phyloP scores from a whole-genome alignment of 176 grass and related monocot genomes.

The Raddia guianensis region DNA sequence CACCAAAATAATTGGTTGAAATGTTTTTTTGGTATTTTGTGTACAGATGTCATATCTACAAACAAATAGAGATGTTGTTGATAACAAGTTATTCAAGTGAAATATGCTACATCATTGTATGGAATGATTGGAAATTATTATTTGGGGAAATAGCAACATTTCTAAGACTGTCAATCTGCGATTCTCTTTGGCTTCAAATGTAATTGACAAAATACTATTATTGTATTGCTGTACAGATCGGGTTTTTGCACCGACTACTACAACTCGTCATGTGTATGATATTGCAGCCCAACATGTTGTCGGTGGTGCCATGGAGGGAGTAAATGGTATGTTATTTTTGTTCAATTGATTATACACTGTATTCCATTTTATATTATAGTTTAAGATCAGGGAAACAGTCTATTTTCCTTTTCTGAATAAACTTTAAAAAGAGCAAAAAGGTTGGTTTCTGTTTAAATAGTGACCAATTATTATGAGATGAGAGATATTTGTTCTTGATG shows the following conservation, averaged over 20 bases:
- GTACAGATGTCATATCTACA: background rate
- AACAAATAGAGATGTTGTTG: background rate
- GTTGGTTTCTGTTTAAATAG: background rate
- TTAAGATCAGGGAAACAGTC: background rate
- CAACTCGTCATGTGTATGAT: conserved; percentile 99
- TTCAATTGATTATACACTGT: conserved; percentile 6
- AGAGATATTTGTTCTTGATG: background rate
- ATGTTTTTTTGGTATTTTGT: background rate
- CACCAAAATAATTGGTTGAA: conserved; percentile 19
- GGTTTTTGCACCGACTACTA: conserved; percentile 98
- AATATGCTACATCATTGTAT: background rate
- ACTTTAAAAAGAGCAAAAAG: background rate
- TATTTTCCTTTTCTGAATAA: conserved; percentile 1
- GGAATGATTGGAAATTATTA: conserved; percentile 14
- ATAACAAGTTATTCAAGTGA: conserved; percentile 27
- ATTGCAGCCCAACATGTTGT: conserved; percentile 98
- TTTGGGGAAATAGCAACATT: background rate
- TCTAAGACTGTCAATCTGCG: background rate
- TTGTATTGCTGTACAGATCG: conserved; percentile 60
- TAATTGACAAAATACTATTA: conserved; percentile 34
- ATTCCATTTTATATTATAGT: conserved; percentile 8
- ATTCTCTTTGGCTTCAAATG: conserved; percentile 23
- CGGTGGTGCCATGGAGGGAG: conserved; percentile 88
- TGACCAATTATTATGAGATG: conserved; percentile 4
- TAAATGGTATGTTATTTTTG: conserved; percentile 81